A percentile compares a stretch with the other conserved stretches of the same genome.
Conservation (phyloP, 495 filamentous ascomycete genomes). For the Penicillium steckii region DNA sequence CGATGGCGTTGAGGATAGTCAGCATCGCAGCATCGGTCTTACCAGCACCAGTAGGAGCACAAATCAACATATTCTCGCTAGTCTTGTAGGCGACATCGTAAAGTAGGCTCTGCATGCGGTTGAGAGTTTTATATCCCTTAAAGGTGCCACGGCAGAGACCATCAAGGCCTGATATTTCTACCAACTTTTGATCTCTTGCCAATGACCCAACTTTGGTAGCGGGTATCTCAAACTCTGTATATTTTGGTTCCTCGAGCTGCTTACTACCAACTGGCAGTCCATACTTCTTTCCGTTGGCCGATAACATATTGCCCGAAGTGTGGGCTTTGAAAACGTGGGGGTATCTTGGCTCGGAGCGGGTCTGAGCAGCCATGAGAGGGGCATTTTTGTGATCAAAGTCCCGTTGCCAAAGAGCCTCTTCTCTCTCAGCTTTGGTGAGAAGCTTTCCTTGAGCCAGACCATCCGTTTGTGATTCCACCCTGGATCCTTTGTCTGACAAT, state of each 20-base stretch:
- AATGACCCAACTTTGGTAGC: slow-evolving; percentile 77
- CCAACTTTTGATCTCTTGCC: slow-evolving; percentile 65
- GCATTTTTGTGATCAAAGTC: slow-evolving; percentile 84
- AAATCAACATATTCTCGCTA: slow-evolving; percentile 98
- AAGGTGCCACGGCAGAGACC: slow-evolving; percentile 89
- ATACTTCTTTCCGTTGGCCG: slow-evolving; percentile 73
- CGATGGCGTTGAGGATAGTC: slow-evolving; percentile 83
- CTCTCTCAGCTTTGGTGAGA: slow-evolving; percentile 72
- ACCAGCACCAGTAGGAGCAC: slow-evolving; percentile 95
- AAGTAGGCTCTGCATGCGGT: slow-evolving; percentile 96
- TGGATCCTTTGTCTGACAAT: slow-evolving; percentile 33
- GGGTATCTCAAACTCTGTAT: slow-evolving; percentile 85
- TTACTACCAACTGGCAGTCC: slow-evolving; percentile 66
- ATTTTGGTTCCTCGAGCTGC: slow-evolving; percentile 63
- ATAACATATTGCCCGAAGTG: slow-evolving; percentile 78
- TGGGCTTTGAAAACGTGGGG: slow-evolving; percentile 90
- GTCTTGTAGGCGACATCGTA: slow-evolving; percentile 95
- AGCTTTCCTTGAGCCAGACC: slow-evolving; percentile 56
- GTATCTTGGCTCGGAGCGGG: slow-evolving; percentile 67
- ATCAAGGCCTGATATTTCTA: slow-evolving; percentile 81
- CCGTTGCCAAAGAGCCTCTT: slow-evolving; percentile 67
- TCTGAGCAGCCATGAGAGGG: slow-evolving; percentile 57
- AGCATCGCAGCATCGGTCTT: slow-evolving; percentile 99
- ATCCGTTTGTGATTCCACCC: slow-evolving; percentile 41
- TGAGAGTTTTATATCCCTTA: slow-evolving; percentile 87